A percentile compares a stretch with the other conserved stretches of the same genome.
These are phyloP conservation scores for Myrica gale DNA, from an alignment of 306 rosid genomes.

Conservation along the genomic window DNA sequence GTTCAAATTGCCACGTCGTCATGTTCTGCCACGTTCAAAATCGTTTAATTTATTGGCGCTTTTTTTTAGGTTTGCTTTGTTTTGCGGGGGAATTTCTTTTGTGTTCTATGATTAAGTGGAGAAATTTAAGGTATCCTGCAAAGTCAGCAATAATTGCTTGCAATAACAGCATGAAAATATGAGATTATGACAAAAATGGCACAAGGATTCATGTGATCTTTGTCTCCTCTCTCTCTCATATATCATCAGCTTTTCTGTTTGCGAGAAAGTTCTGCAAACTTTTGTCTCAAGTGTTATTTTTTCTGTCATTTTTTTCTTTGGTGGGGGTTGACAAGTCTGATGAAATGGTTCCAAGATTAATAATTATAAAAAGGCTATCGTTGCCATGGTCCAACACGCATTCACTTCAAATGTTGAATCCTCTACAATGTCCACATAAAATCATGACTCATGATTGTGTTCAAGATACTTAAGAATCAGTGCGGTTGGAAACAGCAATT, in stretches of 20 bases:
- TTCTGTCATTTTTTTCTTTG: background rate
- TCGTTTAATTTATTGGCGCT: background rate
- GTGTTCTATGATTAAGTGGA: constrained; percentile 1
- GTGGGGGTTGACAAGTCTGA: background rate
- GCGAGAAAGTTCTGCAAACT: background rate
- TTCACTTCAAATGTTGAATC: constrained; percentile 4
- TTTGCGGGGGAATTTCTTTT: background rate
- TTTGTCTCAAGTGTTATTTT: too few relatives aligned
- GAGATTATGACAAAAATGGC: background rate
- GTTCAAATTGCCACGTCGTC: background rate
- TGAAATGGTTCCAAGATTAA: background rate
- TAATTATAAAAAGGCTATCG: background rate
- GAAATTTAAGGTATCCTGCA: constrained; percentile 2
- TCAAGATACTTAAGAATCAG: background rate
- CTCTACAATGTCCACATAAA: background rate
- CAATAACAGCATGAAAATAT: constrained; percentile 1
- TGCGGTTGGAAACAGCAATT: background rate
- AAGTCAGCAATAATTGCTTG: constrained; percentile 19
- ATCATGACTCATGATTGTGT: background rate
- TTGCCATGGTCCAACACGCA: background rate
- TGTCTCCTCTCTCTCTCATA: background rate
- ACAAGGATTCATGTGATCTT: background rate
- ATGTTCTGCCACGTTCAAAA: background rate
- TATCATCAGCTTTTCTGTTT: background rate
- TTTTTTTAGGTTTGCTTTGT: background rate